These are phyloP conservation scores for Lophium mytilinum DNA, from an alignment of 495 filamentous ascomycete genomes.

Conservation along the genomic window DNA sequence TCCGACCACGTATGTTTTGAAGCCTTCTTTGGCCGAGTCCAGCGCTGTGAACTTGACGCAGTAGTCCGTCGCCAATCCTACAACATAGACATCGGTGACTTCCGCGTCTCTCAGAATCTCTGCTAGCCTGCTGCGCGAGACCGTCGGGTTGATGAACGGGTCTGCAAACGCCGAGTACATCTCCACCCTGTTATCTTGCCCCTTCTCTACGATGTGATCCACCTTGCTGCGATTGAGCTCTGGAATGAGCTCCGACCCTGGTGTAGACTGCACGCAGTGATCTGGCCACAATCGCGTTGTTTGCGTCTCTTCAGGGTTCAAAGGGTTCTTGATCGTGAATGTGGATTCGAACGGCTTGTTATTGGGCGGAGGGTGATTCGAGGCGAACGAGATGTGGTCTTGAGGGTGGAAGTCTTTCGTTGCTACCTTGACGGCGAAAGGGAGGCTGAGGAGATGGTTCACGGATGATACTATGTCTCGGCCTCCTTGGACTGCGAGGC, in stretches of 20 bases:
- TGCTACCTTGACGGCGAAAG: conserved; percentile 66
- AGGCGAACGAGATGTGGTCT: conserved; percentile 83
- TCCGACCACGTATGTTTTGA: conserved; percentile 64
- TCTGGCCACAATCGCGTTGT: conserved; percentile 74
- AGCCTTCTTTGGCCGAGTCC: conserved; percentile 70
- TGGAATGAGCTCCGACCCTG: conserved; percentile 64
- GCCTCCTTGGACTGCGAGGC: conserved; percentile 67
- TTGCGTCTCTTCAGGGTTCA: conserved; percentile 54
- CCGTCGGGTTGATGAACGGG: conserved; percentile 52
- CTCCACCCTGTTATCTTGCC: conserved; percentile 62
- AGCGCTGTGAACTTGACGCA: conserved; percentile 78
- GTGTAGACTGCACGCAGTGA: conserved; percentile 73
- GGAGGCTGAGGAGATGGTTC: conserved; percentile 65
- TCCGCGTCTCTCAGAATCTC: conserved; percentile 44
- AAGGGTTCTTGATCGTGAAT: conserved; percentile 55
- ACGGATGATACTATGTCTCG: conserved; percentile 60
- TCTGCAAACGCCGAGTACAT: conserved; percentile 89
- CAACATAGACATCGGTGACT: conserved; percentile 73
- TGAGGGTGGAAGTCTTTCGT: conserved; percentile 85
- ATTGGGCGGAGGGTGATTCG: conserved; percentile 59
- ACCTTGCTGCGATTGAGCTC: conserved; percentile 58
- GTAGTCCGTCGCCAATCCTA: conserved; percentile 80
- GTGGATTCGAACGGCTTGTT: conserved; percentile 59
- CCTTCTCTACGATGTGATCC: conserved; percentile 67
- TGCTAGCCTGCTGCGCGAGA: conserved; percentile 47